Base-by-base conservation (phyloP, 2,329 filamentous ascomycete species). In the Pseudogymnoascus sp. region DNA sequence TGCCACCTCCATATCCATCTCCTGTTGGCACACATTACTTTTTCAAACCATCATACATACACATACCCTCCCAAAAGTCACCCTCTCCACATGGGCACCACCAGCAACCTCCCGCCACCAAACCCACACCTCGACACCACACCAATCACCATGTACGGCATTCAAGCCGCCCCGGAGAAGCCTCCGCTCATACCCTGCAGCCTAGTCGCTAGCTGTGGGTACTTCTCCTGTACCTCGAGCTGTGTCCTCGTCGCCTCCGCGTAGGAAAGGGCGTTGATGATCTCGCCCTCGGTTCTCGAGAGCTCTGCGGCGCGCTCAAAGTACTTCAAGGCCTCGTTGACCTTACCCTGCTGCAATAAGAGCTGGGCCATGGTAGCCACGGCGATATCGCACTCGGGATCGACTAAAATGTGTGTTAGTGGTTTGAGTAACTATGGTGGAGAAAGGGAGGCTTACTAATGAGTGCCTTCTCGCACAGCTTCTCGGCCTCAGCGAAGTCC, bases 331-430 rank as follows among this genome's bases (percentile, higher is more conserved):
- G 94, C 94, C 66, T 97, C 90, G 36, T 88, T 89, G 63, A 99
- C 93, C 79, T 97, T 97, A 75, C 94, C 94, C 80, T 97, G 94
- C 76, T 99, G 94, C 36, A 99, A 84, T 60, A 99, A 87, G 42
- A 99, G 85, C 77, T 99, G 94, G 9, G 94, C 94, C 91, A 99
- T 97, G 61, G 94, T 99, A 60, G 94, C 94, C 42, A 99, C 94
- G 42, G 94, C 94, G 72, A 99, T 99, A 72, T 99, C 94, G 74
- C 94, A 99, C 75, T 99, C 94, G 27, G 94, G 94, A 72, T 99
- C 94, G 74, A 99, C 92, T 96, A 69, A 18, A 62, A 48, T 37
- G 21, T 15, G 31, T 61, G 27, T 58, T 6, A 64, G 66, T 58
- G 63, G 55, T 65, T 31, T 35, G 52, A 33, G 8, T 4, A 12